Evolutionary conservation across 306 rosid genomes (phyloP).

Genomic region (Glycyrrhiza uralensis): DNA sequence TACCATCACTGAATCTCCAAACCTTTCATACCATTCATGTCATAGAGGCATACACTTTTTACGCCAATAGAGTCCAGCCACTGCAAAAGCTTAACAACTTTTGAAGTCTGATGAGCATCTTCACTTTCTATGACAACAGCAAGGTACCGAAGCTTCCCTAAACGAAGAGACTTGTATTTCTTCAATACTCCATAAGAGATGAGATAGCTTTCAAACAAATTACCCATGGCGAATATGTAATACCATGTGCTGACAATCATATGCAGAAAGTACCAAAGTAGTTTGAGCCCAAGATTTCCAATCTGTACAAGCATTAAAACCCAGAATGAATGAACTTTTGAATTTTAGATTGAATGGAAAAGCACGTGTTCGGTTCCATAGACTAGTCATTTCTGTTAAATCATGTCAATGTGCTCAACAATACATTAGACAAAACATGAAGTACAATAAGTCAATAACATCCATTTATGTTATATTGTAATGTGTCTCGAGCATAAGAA

Average conservation of each 20-base stretch:
- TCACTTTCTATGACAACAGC: conserved; percentile 86
- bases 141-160: conserved; percentile 49
- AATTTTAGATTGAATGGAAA: conserved; percentile 2
- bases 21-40: conserved; percentile 61
- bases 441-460: background rate
- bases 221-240: conserved; percentile 30
- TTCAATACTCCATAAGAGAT: conserved; percentile 58
- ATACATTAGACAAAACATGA: background rate
- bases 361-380: background rate
- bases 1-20: background rate
- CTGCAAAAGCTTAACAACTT: conserved; percentile 56
- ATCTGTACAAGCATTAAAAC: conserved; percentile 51
- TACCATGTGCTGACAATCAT: conserved; percentile 44
- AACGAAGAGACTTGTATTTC: conserved; percentile 46
- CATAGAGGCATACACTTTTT: conserved; percentile 72
- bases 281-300: conserved; percentile 49
- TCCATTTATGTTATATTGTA: background rate
- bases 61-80: conserved; percentile 76
- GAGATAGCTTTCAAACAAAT: conserved; percentile 53
- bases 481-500: background rate
- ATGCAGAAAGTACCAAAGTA: conserved; percentile 71
- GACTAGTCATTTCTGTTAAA: background rate
- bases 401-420: background rate
- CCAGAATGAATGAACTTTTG: conserved; percentile 35
- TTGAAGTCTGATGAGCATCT: conserved; percentile 60